Evolutionary conservation across 2,329 filamentous ascomycete species (phyloP).

Genomic region (Chrysosphaeria jannelii): DNA sequence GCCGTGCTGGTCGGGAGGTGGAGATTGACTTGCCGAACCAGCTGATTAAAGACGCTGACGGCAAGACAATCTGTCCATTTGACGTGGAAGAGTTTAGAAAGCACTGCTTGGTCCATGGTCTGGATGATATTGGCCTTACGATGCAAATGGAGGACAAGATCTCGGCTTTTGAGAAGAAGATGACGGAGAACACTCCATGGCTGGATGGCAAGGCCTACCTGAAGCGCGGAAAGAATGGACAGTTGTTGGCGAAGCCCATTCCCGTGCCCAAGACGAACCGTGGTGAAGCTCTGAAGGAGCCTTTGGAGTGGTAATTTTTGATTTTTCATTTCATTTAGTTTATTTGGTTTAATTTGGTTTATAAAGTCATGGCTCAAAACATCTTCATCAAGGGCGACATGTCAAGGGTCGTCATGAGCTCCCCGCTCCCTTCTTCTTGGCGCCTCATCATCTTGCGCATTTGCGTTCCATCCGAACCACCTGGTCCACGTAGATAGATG

Average conservation of each 20-base stretch:
- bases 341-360: constrained; percentile 1
- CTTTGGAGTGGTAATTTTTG: constrained; percentile 50
- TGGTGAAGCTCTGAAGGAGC: constrained; percentile 57
- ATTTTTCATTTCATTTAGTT: neutral
- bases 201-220: constrained; percentile 68
- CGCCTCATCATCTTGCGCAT: too few relatives aligned
- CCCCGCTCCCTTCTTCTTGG: too few relatives aligned
- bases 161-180: constrained; percentile 45
- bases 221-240: constrained; percentile 21
- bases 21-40: constrained; percentile 76
- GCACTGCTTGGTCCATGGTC: constrained; percentile 74
- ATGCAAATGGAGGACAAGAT: constrained; percentile 86
- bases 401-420: too few relatives aligned
- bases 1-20: constrained; percentile 49
- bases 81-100: constrained; percentile 83
- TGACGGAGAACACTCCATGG: constrained; percentile 61
- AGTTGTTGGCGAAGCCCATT: constrained; percentile 24
- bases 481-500: too few relatives aligned
- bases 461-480: too few relatives aligned
- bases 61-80: constrained; percentile 46
- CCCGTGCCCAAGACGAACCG: constrained; percentile 71
- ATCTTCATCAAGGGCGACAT: too few relatives aligned
- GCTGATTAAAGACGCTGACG: constrained; percentile 43
- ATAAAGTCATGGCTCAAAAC: too few relatives aligned
- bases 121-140: constrained; percentile 86